Evolutionary conservation across 106 monocot species (phyloP).

Genomic region (Dendrobium chrysotoxum): DNA sequence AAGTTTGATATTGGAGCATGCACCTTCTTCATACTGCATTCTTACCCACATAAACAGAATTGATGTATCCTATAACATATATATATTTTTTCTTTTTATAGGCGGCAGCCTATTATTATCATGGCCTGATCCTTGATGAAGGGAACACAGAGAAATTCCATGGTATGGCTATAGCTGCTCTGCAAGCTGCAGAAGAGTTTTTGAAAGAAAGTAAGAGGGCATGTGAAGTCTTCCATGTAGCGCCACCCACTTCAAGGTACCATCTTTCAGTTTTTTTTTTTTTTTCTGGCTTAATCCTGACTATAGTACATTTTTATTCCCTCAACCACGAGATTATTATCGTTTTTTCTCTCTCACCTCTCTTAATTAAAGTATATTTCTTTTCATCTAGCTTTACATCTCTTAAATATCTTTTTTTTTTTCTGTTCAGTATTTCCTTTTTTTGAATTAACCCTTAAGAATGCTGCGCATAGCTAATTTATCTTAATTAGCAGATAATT

Average conservation of each 20-base stretch:
- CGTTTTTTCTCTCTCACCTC: background rate
- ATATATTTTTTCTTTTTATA: slow-evolving; percentile 1
- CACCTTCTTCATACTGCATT: background rate
- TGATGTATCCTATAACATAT: background rate
- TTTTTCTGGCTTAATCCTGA: background rate
- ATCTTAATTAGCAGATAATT: background rate
- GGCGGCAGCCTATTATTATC: slow-evolving; percentile 69
- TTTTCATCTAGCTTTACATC: background rate
- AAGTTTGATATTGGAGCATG: background rate
- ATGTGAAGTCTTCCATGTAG: slow-evolving; percentile 33
- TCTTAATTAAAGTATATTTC: background rate
- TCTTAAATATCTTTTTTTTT: background rate
- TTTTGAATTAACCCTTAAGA: background rate
- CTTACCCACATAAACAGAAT: background rate
- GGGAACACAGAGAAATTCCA: slow-evolving; percentile 50
- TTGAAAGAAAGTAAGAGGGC: slow-evolving; percentile 46
- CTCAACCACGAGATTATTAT: background rate
- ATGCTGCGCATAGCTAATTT: background rate
- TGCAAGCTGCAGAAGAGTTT: slow-evolving; percentile 50
- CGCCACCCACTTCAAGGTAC: slow-evolving; percentile 42
- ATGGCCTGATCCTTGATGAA: slow-evolving; percentile 60
- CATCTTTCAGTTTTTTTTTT: background rate
- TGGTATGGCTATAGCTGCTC: slow-evolving; percentile 40
- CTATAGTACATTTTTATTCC: background rate
- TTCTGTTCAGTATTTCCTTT: background rate